Conservation (phyloP, 1,284 basidiomycete genomes). For the Cryptococcus sp. region DNA sequence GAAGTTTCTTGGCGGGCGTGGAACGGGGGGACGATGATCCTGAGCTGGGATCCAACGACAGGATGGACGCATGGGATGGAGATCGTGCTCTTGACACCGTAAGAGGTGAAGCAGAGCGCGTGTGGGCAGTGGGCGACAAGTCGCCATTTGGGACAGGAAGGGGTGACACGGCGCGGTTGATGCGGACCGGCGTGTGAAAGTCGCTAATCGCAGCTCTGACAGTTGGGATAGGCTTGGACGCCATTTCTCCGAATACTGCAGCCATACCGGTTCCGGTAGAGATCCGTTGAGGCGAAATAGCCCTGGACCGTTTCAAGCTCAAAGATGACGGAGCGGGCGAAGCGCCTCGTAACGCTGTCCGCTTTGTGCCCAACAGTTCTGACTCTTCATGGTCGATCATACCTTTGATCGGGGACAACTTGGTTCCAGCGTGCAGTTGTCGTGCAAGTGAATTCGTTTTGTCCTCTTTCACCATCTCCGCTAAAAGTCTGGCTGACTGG, state of each 20-base stretch:
- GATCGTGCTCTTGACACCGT: constrained; percentile 12
- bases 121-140: not conserved
- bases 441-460: constrained; percentile 8
- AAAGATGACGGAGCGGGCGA: constrained; percentile 34
- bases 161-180: constrained; percentile 9
- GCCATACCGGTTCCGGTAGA: not conserved
- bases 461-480: constrained; percentile 29
- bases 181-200: not conserved
- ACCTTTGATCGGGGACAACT: constrained; percentile 17
- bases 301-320: constrained; percentile 13
- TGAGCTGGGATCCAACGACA: constrained; percentile 21
- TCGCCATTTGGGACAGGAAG: not conserved
- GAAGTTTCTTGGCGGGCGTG: constrained; percentile 38
- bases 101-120: constrained; percentile 1
- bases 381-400: constrained; percentile 14
- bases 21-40: constrained; percentile 43
- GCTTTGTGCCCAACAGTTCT: constrained; percentile 26
- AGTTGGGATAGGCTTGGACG: not conserved
- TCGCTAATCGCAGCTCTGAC: constrained; percentile 1
- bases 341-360: constrained; percentile 18
- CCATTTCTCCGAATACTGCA: not conserved
- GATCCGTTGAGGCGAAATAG: not conserved
- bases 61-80: constrained; percentile 23
- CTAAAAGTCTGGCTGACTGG: constrained; percentile 40
- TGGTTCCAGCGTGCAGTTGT: constrained; percentile 2